Evolutionary conservation across 2,329 filamentous ascomycete species (phyloP), one percentile per base, ranked within the genome.

Genomic region (Colletotrichum simmondsii): DNA sequence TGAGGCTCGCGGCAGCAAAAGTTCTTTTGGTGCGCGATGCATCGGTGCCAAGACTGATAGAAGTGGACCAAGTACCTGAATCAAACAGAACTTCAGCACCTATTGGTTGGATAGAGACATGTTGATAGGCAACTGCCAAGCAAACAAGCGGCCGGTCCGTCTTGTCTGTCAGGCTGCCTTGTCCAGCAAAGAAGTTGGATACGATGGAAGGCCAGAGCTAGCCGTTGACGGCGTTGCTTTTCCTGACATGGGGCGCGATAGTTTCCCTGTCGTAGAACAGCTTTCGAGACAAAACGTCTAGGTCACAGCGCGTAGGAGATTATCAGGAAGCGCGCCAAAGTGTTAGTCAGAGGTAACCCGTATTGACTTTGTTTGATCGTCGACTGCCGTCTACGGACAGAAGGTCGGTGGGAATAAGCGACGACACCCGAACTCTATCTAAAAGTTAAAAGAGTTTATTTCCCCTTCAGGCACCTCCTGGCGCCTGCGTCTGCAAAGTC

Each of bases 401-500:
- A 35, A 42, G 14, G 42, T 59, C 22, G 46, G 49, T 42, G 32
- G 28, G 32, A 65, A 56, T 65, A 70, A 72, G 70, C 70, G 70
- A 65, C 60, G 22, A 53, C 32, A 42, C 22, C 65, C 65, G 26
- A 70, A 70, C 59, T 57, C 66, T 70, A 70, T 72, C 60, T 52
- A 10, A 61, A 70, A 72, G 70, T 53, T 52, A 65, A 72, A 72
- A 72, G 70, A 72, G 66, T 72, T 70, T 70, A 70, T 65, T 72
- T 70, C 56, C 42, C 24, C 11, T 54, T 24, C 3, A 68, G 37
- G 46, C 16, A 16, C 63, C 37, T 16, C 24, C 53, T 42, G 58
- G 35, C 58, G 12, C 28, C 42, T 19, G 32, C 19, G 10, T 30
- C 53, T 22, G 61, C 28, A 22, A 28, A 32, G 28, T 11, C 42